phyloP scores from a whole-genome alignment of 805 yeast genomes.

The Ogataea populi-albae region DNA sequence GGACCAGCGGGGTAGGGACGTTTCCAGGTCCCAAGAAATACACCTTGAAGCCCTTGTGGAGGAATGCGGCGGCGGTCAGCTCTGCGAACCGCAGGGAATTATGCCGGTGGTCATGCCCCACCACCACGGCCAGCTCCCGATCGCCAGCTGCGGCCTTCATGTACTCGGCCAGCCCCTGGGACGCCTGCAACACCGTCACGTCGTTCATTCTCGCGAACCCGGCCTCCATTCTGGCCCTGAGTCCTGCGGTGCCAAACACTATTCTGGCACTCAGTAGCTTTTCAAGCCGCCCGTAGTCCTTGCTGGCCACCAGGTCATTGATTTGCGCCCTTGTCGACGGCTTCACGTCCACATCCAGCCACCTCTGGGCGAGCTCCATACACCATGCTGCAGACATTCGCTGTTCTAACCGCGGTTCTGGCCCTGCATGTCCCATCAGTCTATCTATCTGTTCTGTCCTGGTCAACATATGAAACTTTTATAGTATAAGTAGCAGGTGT shows the following conservation, averaged over 20 bases:
- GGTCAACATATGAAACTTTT: no score
- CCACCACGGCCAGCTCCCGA: slow-evolving; percentile 48
- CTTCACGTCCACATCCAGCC: slow-evolving; percentile 40
- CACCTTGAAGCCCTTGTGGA: slow-evolving; percentile 66
- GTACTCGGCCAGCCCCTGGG: slow-evolving; percentile 73
- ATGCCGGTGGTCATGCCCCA: slow-evolving; percentile 91
- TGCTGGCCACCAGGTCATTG: slow-evolving; percentile 35
- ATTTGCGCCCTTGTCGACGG: slow-evolving; percentile 55
- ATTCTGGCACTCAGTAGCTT: slow-evolving; percentile 57
- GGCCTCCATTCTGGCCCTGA: slow-evolving; percentile 84
- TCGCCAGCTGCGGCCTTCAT: slow-evolving; percentile 31
- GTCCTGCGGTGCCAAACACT: slow-evolving; percentile 90
- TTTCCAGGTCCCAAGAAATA: slow-evolving; percentile 50
- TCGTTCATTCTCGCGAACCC: slow-evolving; percentile 89
- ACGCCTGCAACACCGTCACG: slow-evolving; percentile 84
- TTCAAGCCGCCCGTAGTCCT: slow-evolving; percentile 45
- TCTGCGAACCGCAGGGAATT: slow-evolving; percentile 78
- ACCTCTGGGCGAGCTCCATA: slow-evolving; percentile 33
- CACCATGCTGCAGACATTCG: no score
- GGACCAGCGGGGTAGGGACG: slow-evolving; percentile 89
- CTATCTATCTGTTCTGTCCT: no score
- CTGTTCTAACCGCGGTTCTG: no score
- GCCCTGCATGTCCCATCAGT: no score
- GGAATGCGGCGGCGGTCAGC: slow-evolving; percentile 72
- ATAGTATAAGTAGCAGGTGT: no score